These are phyloP conservation scores for Amanita pseudoporphyria DNA, from an alignment of 768 basidiomycete species.

Conservation along the genomic window DNA sequence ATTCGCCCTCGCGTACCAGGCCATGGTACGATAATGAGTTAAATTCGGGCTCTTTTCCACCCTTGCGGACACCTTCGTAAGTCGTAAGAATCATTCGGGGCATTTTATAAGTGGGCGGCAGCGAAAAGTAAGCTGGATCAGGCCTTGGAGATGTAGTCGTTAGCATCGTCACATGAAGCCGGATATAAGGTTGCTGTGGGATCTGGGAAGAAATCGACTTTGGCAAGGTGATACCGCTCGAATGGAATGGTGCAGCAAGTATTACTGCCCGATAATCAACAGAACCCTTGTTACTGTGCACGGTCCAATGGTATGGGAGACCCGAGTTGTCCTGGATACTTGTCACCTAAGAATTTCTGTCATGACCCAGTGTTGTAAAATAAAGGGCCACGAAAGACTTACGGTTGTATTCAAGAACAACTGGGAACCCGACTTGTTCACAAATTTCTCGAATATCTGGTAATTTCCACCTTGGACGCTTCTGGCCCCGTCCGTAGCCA, in stretches of 20 bases:
- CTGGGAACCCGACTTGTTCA: slow-evolving; percentile 58
- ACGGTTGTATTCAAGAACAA: slow-evolving; percentile 67
- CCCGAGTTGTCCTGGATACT: slow-evolving; percentile 37
- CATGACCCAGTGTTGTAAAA: background rate
- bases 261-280: slow-evolving; percentile 65
- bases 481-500: slow-evolving; percentile 63
- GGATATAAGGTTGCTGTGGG: slow-evolving; percentile 67
- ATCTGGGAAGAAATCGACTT: slow-evolving; percentile 39
- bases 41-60: slow-evolving; percentile 64
- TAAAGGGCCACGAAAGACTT: slow-evolving; percentile 4
- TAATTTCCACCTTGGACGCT: slow-evolving; percentile 75
- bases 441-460: slow-evolving; percentile 76
- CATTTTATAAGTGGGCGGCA: slow-evolving; percentile 30
- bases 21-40: slow-evolving; percentile 82
- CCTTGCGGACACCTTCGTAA: slow-evolving; percentile 44
- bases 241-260: slow-evolving; percentile 80
- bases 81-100: slow-evolving; percentile 72
- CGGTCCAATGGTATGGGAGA: slow-evolving; percentile 38
- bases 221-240: slow-evolving; percentile 47
- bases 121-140: slow-evolving; percentile 61
- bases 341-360: slow-evolving; percentile 31
- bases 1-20: slow-evolving; percentile 41
- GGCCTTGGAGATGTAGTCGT: slow-evolving; percentile 61
- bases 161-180: slow-evolving; percentile 82
- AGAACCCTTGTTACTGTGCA: slow-evolving; percentile 38